A percentile compares a stretch with the other conserved stretches of the same genome.
Evolutionary conservation across 495 filamentous ascomycete genomes (phyloP).

Genomic region (Hypoxylon fragiforme): DNA sequence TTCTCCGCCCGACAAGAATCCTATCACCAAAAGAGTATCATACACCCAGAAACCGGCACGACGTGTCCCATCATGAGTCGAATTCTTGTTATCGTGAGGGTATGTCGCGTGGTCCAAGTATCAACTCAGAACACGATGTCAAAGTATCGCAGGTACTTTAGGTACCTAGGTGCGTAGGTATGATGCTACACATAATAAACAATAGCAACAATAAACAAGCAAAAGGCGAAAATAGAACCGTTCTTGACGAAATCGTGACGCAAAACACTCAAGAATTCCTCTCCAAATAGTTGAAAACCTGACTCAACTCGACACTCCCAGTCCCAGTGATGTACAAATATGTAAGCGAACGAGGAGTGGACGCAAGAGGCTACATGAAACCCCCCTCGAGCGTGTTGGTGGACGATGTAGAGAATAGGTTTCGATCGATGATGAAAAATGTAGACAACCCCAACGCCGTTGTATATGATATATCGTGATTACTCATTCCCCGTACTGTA

Average conservation of each 20-base stretch:
- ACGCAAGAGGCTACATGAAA: constrained; percentile 1
- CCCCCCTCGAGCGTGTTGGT: background rate
- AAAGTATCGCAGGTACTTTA: no score
- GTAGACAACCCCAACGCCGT: constrained; percentile 21
- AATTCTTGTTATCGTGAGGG: no score
- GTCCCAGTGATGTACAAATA: constrained; percentile 6
- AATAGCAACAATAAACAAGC: background rate
- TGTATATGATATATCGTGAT: constrained; percentile 25
- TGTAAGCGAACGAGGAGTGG: constrained; percentile 1
- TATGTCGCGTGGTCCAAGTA: no score
- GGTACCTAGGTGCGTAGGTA: background rate
- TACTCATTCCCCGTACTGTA: constrained; percentile 15
- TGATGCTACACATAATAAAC: background rate
- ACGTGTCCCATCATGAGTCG: background rate
- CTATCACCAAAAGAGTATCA: background rate
- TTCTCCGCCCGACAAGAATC: constrained; percentile 1
- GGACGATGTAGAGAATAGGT: constrained; percentile 12
- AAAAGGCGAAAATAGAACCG: background rate
- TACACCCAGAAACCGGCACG: background rate
- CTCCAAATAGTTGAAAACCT: constrained; percentile 8
- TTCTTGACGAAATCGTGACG: constrained; percentile 9
- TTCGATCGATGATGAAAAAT: constrained; percentile 13
- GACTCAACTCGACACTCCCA: constrained; percentile 6
- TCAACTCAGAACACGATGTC: no score
- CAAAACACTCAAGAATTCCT: constrained; percentile 8